Evolutionary conservation across 345 rosid species (phyloP).

Genomic region (Bruguiera parviflora): DNA sequence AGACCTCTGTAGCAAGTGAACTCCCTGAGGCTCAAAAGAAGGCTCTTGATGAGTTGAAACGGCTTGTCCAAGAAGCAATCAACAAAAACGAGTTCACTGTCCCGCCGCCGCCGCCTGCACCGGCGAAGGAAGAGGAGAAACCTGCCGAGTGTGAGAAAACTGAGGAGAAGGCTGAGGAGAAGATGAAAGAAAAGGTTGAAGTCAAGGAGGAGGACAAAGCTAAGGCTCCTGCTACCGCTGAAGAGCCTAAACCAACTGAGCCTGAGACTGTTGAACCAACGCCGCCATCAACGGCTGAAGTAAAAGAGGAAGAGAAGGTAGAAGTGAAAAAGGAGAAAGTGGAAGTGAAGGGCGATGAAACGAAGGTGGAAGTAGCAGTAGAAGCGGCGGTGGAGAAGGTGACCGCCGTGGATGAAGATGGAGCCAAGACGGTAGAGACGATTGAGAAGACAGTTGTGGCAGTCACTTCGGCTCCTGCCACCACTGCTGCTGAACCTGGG

Average conservation of each 20-base stretch:
- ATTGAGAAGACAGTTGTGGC: constrained; percentile 74
- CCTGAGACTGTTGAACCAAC: not conserved
- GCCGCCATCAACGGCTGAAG: not conserved
- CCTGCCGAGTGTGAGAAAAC: constrained; percentile 4
- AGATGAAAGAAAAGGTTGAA: not conserved
- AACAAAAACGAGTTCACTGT: constrained; percentile 25
- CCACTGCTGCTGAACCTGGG: constrained; percentile 19
- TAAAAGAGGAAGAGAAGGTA: constrained; percentile 9
- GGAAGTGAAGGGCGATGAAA: constrained; percentile 8
- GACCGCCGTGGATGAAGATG: constrained; percentile 59
- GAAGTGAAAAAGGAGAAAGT: constrained; percentile 10
- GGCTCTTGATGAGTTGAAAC: constrained; percentile 30
- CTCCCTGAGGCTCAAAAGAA: constrained; percentile 24
- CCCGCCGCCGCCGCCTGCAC: constrained; percentile 14
- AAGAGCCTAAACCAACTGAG: constrained; percentile 2
- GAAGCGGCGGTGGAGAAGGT: constrained; percentile 42
- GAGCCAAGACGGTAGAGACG: constrained; percentile 80
- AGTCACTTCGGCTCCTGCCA: constrained; percentile 32
- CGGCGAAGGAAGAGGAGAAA: constrained; percentile 20
- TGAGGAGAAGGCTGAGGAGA: constrained; percentile 9
- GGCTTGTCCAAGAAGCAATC: constrained; percentile 25
- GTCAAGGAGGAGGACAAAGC: not conserved
- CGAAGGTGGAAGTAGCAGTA: constrained; percentile 19
- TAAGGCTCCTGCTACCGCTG: constrained; percentile 6
- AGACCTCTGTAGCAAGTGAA: constrained; percentile 23